Percentiles rank a stretch among this genome's conserved stretches.
Conservation (phyloP, 2,329 filamentous ascomycete genomes). For the Aciculosporium take region DNA sequence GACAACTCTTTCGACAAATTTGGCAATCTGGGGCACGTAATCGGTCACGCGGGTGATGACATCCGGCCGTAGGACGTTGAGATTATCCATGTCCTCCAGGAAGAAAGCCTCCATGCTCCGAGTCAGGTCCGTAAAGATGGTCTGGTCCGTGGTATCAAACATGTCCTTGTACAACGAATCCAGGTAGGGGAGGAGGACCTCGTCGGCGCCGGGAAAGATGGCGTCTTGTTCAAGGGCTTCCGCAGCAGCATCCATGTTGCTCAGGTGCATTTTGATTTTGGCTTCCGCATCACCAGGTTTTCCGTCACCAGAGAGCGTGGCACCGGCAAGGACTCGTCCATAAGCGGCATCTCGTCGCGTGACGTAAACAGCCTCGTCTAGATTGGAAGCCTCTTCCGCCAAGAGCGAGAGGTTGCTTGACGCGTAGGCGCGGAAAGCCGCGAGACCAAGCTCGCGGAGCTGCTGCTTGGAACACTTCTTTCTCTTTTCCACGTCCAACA, state of each 20-base stretch:
- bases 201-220: slow-evolving; percentile 42
- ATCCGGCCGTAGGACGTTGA: slow-evolving; percentile 76
- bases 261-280: slow-evolving; percentile 82
- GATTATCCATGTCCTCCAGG: slow-evolving; percentile 68
- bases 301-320: slow-evolving; percentile 40
- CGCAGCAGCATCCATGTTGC: slow-evolving; percentile 40
- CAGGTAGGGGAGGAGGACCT: slow-evolving; percentile 68
- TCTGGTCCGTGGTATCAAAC: slow-evolving; percentile 47
- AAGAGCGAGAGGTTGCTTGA: slow-evolving; percentile 40
- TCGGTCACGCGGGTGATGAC: slow-evolving; percentile 82
- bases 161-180: slow-evolving; percentile 53
- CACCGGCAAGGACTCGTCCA: slow-evolving; percentile 38
- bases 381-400: slow-evolving; percentile 24
- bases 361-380: slow-evolving; percentile 37
- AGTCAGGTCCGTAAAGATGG: slow-evolving; percentile 76
- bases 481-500: slow-evolving; percentile 66
- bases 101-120: slow-evolving; percentile 79
- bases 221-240: slow-evolving; percentile 32
- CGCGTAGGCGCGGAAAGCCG: slow-evolving; percentile 42
- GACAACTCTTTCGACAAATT: slow-evolving; percentile 71
- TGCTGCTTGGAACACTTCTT: slow-evolving; percentile 42
- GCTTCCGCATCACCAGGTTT: slow-evolving; percentile 64
- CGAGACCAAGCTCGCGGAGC: slow-evolving; percentile 30
- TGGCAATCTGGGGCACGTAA: slow-evolving; percentile 74
- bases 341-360: slow-evolving; percentile 37